A percentile compares a stretch with the other conserved stretches of the same genome.
Evolutionary conservation across 2,329 filamentous ascomycete species (phyloP).

Genomic region (Ramularia endophylla): DNA sequence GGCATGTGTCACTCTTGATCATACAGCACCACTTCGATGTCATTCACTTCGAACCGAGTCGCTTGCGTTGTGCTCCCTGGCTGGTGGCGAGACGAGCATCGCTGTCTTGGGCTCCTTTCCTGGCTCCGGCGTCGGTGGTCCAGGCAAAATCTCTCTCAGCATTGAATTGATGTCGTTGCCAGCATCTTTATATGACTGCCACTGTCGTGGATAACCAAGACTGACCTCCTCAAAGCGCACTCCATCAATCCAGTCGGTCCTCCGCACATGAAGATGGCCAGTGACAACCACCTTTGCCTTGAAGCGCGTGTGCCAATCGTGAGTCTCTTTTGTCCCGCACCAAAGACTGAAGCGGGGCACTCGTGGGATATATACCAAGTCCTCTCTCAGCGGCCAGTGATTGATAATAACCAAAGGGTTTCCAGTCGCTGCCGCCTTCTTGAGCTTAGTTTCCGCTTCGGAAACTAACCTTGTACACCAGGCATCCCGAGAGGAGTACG

Average conservation of each 20-base stretch:
- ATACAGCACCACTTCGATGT: too few species aligned
- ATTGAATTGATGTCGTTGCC: slow-evolving; percentile 42
- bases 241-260: slow-evolving; percentile 43
- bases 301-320: slow-evolving; percentile 42
- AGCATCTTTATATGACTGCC: slow-evolving; percentile 38
- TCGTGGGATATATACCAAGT: slow-evolving; percentile 38
- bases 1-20: too few species aligned
- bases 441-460: slow-evolving; percentile 38
- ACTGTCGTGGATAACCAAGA: slow-evolving; percentile 44
- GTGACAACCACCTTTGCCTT: slow-evolving; percentile 44
- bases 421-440: slow-evolving; percentile 25
- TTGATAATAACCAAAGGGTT: slow-evolving; percentile 38
- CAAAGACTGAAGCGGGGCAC: slow-evolving; percentile 42
- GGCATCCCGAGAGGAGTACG: slow-evolving; percentile 38
- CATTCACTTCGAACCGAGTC: too few species aligned
- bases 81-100: too few species aligned
- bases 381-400: slow-evolving; percentile 44
- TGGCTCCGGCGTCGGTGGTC: slow-evolving; percentile 29
- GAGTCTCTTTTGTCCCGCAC: slow-evolving; percentile 44
- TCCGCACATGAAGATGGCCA: slow-evolving; percentile 41
- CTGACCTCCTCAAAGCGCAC: slow-evolving; percentile 44
- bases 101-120: slow-evolving; percentile 25
- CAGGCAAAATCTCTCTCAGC: slow-evolving; percentile 42
- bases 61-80: too few species aligned
- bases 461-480: slow-evolving; percentile 41